Evolutionary conservation across 1,284 basidiomycete species (phyloP), one percentile per base, ranked within the genome.

Genomic region (Pseudomicrostroma phylloplanum): DNA sequence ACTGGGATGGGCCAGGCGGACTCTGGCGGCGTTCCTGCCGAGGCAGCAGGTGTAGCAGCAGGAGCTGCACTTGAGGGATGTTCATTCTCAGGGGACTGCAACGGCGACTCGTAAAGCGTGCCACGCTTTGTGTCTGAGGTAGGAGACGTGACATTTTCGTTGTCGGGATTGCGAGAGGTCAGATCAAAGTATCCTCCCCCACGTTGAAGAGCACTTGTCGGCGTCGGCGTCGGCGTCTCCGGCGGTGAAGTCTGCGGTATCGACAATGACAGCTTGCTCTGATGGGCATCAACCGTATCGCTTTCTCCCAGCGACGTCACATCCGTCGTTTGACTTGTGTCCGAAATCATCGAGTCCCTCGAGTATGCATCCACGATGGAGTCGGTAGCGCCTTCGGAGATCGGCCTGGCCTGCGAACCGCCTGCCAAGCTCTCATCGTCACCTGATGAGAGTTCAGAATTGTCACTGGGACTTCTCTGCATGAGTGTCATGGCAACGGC

Each of bases 311-410:
- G 36, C 0, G 68, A 70, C 13, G 71, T 73, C 30, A 72, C 42
- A 49, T 72, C 74, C 15, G 70, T 74, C 6, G 72, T 55, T 36
- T 73, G 73, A 26, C 70, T 71, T 1, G 49, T 61, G 36, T 75
- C 73, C 41, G 69, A 71, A 2, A 72, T 63, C 59, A 67, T 72
- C 56, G 72, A 74, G 54, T 74, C 68, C 7, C 71, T 60, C 26
- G 69, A 70, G 46, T 73, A 72, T 15, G 70, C 68, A 23, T 74
- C 73, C 7, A 74, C 61, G 39, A 74, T 72, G 19, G 70, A 72
- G 15, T 73, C 73, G 23, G 70, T 66, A 7, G 67, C 66, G 40
- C 71, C 73, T 13, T 73, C 71, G 25, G 73, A 75, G 2, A 64
- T 48, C 9, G 66, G 62, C 23, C 43, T 48, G 30, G 30, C 30